Percentiles rank a stretch among this genome's conserved stretches.
Conservation (phyloP, 768 basidiomycete species). For the Asterophora parasitica region DNA sequence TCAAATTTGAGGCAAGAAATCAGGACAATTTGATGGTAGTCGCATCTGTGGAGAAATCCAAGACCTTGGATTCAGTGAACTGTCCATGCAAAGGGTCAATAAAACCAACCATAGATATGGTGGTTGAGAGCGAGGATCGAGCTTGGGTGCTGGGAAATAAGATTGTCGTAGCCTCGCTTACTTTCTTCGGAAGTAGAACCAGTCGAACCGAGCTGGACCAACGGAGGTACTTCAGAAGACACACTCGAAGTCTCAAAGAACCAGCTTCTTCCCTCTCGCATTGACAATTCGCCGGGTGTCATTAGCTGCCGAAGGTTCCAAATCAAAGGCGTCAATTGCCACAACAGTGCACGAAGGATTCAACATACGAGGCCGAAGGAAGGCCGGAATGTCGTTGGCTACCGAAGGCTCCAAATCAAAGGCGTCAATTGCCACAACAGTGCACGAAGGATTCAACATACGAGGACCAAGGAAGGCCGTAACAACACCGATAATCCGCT, state of each 20-base stretch:
- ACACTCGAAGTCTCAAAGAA: conserved; percentile 31
- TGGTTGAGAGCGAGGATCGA: conserved; percentile 40
- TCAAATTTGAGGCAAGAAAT: too few species aligned
- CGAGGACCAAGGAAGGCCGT: conserved; percentile 49
- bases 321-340: background rate
- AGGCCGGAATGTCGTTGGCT: conserved; percentile 42
- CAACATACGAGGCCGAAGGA: conserved; percentile 43
- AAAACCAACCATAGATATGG: conserved; percentile 30
- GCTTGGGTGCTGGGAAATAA: conserved; percentile 25
- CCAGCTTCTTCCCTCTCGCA: conserved; percentile 31
- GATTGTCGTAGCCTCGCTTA: conserved; percentile 24
- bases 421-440: background rate
- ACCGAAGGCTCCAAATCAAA: conserved; percentile 32
- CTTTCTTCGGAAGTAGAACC: conserved; percentile 31
- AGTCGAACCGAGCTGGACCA: conserved; percentile 33
- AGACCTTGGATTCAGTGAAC: background rate
- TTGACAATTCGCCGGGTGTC: conserved; percentile 35
- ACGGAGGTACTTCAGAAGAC: background rate
- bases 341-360: background rate
- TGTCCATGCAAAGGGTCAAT: background rate
- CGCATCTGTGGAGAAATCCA: conserved; percentile 21
- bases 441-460: conserved; percentile 14
- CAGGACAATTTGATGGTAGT: too few species aligned
- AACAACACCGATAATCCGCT: conserved; percentile 35
- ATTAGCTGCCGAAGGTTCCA: conserved; percentile 41